Percentiles rank a stretch among this genome's conserved stretches.
phyloP scores from a whole-genome alignment of 176 grass and related monocot species.

The Aegilops bicornis region DNA sequence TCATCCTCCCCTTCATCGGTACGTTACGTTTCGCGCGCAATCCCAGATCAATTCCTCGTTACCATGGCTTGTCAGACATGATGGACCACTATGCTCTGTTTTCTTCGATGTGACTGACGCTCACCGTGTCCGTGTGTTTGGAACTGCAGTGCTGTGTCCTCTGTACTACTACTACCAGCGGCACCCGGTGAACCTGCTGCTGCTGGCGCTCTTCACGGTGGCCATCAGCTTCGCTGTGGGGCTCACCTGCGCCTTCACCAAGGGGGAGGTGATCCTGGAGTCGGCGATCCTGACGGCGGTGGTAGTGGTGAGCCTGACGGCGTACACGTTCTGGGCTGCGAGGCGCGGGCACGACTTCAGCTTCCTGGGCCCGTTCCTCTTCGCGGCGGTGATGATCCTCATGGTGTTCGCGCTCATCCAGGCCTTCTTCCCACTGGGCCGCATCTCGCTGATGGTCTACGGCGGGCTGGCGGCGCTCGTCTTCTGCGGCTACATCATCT shows the following conservation, averaged over 20 bases:
- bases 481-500: conserved; percentile 93
- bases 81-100: not conserved
- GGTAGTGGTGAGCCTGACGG: conserved; percentile 84
- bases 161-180: conserved; percentile 86
- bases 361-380: conserved; percentile 88
- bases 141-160: conserved; percentile 75
- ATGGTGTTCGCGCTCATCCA: conserved; percentile 84
- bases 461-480: conserved; percentile 68
- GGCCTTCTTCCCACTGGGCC: conserved; percentile 77
- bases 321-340: conserved; percentile 95
- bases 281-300: conserved; percentile 72
- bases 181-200: conserved; percentile 76
- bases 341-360: conserved; percentile 78
- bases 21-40: not conserved
- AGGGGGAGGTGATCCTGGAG: conserved; percentile 79
- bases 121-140: not conserved
- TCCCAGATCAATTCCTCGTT: not conserved
- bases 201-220: conserved; percentile 73
- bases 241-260: conserved; percentile 80
- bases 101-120: not conserved
- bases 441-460: conserved; percentile 70
- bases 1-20: conserved; percentile 93
- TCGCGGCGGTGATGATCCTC: conserved; percentile 74
- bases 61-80: too few species aligned
- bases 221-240: conserved; percentile 93